Evolutionary conservation across 129 eudicot species (phyloP), one percentile per base, ranked within the genome.

Genomic region (Solidago caesia): DNA sequence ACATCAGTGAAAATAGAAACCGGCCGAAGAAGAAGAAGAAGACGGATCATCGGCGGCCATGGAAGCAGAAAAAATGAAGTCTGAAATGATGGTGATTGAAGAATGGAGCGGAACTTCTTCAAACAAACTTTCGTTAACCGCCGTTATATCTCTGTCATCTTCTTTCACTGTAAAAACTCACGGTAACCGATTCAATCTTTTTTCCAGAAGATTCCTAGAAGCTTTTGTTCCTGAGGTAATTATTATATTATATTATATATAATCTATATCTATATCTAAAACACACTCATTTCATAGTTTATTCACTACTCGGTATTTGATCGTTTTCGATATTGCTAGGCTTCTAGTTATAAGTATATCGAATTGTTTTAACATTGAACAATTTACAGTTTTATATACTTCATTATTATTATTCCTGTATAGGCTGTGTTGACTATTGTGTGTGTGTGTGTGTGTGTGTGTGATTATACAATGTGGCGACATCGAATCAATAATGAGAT

Each of bases 141-240:
- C 97, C 68, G 88, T 88, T 25, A 79, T 91, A 62, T 77, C 86
- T 44, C 63, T 82, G n/a, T 73, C 83, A 46, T 77, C 83, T 27
- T 71, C 85, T 27, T 71, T 76, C 77, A 57, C 85, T 58, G 43
- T 85, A 27, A 71, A 33, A 62, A 80, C 71, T 64, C 81, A 86
- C 55, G 83, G 96, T 45, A 82, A 67, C 70, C 89, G 87, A 33
- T 89, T 92, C 74, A 84, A 74, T 75, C 88, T 82, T 15, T 52
- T 89, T 55, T 85, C 88, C 64, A 45, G 84, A 67, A 78, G 94
- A 52, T 68, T 92, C 77, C 85, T 87, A 51, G 78, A 89, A 80
- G 97, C 97, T 60, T 92, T 92, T 68, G 97, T 92, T 48, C 97
- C 97, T 51, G 97, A 92, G 97, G 97, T 82, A 80, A 74, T 44